Percentiles rank a stretch among this genome's conserved stretches.
phyloP scores from a whole-genome alignment of 768 basidiomycete genomes.

The Rhodosporidiobolus sp. region DNA sequence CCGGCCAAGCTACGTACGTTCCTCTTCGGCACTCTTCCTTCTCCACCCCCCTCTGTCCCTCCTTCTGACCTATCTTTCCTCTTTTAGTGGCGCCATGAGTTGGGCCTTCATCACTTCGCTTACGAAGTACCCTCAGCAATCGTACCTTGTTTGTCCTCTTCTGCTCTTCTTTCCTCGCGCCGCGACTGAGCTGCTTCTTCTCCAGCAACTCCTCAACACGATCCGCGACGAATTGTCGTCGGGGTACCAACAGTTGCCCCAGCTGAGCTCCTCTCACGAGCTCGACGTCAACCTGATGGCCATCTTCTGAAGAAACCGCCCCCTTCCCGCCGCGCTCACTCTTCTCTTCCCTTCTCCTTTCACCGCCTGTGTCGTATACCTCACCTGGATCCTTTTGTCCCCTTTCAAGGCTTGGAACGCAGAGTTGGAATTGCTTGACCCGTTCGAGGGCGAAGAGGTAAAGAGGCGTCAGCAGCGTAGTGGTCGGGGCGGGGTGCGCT shows the following conservation, averaged over 20 bases:
- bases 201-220: constrained; percentile 49
- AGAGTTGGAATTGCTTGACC: no score
- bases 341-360: no score
- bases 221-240: constrained; percentile 50
- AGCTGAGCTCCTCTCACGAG: constrained; percentile 46
- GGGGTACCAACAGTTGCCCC: constrained; percentile 53
- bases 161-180: constrained; percentile 2
- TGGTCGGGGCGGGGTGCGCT: no score
- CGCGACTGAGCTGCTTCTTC: constrained; percentile 12
- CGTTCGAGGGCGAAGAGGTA: no score
- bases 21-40: neutral
- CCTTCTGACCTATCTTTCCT: neutral
- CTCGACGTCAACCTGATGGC: constrained; percentile 35
- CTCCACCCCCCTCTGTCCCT: neutral
- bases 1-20: constrained; percentile 43
- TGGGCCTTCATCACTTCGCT: constrained; percentile 45
- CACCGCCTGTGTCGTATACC: no score
- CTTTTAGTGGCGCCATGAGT: constrained; percentile 53
- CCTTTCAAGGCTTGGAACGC: no score
- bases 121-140: constrained; percentile 50
- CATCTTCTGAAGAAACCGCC: no score
- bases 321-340: no score
- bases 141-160: constrained; percentile 44
- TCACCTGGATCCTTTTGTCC: no score
- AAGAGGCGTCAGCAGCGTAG: no score